Percentiles rank a stretch among this genome's conserved stretches.
These are phyloP conservation scores for Scytalidium sp. DNA, from an alignment of 2,329 filamentous ascomycete genomes.

Conservation along the genomic window DNA sequence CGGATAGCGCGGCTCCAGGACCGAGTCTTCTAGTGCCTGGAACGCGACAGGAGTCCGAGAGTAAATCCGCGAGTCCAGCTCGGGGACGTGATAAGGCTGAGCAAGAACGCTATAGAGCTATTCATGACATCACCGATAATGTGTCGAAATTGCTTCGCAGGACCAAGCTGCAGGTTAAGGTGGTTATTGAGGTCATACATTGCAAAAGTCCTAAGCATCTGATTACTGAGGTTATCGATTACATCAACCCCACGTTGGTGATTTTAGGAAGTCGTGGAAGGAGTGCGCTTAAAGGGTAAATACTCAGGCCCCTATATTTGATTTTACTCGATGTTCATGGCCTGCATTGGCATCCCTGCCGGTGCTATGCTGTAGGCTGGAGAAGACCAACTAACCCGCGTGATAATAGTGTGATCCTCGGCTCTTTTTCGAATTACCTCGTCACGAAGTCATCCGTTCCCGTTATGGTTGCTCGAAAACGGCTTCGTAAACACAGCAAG, in stretches of 20 bases:
- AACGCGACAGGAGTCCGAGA: constrained; percentile 15
- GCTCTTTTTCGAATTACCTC: constrained; percentile 95
- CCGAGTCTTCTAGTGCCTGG: constrained; percentile 18
- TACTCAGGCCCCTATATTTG: constrained; percentile 11
- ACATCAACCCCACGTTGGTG: constrained; percentile 85
- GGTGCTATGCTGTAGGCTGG: too few relatives aligned
- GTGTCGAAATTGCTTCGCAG: constrained; percentile 85
- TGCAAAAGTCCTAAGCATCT: constrained; percentile 97
- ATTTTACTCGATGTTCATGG: constrained; percentile 8
- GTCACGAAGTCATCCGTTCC: constrained; percentile 96
- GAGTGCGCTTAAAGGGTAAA: constrained; percentile 89
- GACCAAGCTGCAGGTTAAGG: constrained; percentile 86
- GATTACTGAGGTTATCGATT: constrained; percentile 95
- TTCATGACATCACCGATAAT: constrained; percentile 79
- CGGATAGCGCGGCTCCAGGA: constrained; percentile 10
- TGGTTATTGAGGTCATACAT: constrained; percentile 94
- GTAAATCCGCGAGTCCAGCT: constrained; percentile 23
- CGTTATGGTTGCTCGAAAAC: constrained; percentile 96
- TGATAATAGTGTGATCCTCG: constrained; percentile 73
- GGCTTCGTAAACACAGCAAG: constrained; percentile 81
- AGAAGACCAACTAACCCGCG: constrained; percentile 35
- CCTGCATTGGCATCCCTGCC: too few relatives aligned
- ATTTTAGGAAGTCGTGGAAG: constrained; percentile 89
- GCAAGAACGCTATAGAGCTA: constrained; percentile 74
- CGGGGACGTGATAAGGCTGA: constrained; percentile 60